Percentiles rank a stretch among this genome's conserved stretches.
Evolutionary conservation across 2,329 filamentous ascomycete genomes (phyloP).

Genomic region (Aaosphaeria pasadenensis): DNA sequence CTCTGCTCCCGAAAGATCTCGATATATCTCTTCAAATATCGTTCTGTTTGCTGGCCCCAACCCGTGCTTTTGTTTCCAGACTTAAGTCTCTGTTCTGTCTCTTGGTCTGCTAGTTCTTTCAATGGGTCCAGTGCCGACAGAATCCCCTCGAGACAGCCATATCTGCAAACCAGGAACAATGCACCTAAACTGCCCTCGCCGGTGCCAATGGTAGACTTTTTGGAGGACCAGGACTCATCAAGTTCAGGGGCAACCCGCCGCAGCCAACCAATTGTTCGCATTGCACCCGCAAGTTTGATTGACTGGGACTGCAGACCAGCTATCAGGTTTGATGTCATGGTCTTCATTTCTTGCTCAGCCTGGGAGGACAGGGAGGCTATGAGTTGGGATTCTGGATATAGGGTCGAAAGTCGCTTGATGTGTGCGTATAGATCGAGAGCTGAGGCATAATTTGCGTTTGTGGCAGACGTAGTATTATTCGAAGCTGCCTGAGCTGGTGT

Average conservation of each 20-base stretch:
- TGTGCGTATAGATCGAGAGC: conserved; percentile 92
- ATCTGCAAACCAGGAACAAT: conserved; percentile 81
- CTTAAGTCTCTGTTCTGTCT: conserved; percentile 52
- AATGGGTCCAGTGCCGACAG: conserved; percentile 82
- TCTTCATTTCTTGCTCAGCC: conserved; percentile 82
- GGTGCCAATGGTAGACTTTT: conserved; percentile 26
- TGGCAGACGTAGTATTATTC: conserved; percentile 20
- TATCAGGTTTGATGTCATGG: conserved; percentile 83
- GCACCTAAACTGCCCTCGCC: conserved; percentile 70
- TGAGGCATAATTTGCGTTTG: conserved; percentile 74
- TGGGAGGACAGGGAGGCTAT: conserved; percentile 71
- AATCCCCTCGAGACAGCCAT: conserved; percentile 75
- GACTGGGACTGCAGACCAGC: conserved; percentile 70
- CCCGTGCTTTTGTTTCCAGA: conserved; percentile 39
- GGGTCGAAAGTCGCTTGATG: conserved; percentile 76
- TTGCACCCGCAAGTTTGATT: conserved; percentile 83
- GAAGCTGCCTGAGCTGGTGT: conserved; percentile 45
- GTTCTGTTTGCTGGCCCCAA: conserved; percentile 83
- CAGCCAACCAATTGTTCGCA: conserved; percentile 89
- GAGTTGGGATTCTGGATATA: conserved; percentile 78
- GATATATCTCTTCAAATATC: conserved; percentile 91
- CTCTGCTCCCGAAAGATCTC: conserved; percentile 98
- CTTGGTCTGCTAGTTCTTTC: conserved; percentile 84
- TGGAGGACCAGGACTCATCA: conserved; percentile 43
- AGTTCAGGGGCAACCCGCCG: conserved; percentile 82